Evolutionary conservation across 2,329 filamentous ascomycete genomes (phyloP).

Genomic region (Nannizzia gypsea): DNA sequence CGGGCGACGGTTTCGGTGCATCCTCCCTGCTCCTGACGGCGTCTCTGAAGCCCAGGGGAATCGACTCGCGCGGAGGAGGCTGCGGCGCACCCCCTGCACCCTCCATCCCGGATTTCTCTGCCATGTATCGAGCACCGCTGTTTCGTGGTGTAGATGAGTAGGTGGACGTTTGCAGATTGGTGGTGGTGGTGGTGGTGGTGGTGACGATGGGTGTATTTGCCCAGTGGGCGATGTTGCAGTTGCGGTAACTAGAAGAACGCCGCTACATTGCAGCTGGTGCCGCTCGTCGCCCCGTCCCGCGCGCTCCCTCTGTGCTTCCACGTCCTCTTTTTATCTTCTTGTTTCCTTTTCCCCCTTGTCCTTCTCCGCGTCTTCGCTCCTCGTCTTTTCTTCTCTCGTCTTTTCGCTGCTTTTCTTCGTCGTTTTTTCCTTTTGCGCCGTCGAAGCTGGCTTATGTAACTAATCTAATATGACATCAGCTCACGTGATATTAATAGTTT

Average conservation of each 20-base stretch:
- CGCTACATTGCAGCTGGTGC: too few relatives aligned
- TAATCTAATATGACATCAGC: not conserved
- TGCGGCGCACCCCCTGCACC: not conserved
- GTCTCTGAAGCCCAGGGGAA: not conserved
- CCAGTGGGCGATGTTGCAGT: too few relatives aligned
- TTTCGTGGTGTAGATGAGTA: too few relatives aligned
- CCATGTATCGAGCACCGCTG: not conserved
- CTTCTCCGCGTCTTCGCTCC: not conserved
- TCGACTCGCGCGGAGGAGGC: not conserved
- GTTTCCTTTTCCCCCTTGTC: too few relatives aligned
- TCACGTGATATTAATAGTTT: not conserved
- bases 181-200: too few relatives aligned
- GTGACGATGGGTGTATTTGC: too few relatives aligned
- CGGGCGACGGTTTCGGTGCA: conserved; percentile 38
- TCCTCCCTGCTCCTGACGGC: conserved; percentile 40
- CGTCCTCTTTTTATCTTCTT: not conserved
- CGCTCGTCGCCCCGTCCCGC: too few relatives aligned
- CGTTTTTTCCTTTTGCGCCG: not conserved
- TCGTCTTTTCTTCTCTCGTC: not conserved
- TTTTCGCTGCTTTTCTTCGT: not conserved
- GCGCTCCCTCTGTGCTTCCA: too few relatives aligned
- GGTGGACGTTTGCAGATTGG: too few relatives aligned
- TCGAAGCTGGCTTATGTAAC: not conserved
- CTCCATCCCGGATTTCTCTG: not conserved
- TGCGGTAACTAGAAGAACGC: too few relatives aligned